Evolutionary conservation across 768 basidiomycete species (phyloP).

Genomic region (Chalciporus piperatus): DNA sequence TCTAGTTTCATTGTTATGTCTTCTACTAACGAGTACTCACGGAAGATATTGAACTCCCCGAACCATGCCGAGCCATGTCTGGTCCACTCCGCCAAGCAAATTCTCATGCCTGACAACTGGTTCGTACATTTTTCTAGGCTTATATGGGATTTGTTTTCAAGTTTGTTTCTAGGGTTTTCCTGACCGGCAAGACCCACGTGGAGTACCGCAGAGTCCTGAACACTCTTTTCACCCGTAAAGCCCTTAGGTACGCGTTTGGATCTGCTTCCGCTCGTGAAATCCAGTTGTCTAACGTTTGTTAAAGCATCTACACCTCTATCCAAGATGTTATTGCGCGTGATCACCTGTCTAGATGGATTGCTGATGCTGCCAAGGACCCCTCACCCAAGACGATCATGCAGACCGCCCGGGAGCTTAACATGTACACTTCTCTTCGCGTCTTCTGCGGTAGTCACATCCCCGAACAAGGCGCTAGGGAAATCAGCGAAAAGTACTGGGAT

Average conservation of each 20-base stretch:
- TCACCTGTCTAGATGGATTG: conserved; percentile 74
- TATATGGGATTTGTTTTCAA: not conserved
- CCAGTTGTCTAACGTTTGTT: conserved; percentile 1
- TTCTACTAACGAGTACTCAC: conserved; percentile 86
- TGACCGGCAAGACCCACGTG: conserved; percentile 89
- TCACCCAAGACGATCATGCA: conserved; percentile 72
- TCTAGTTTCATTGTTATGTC: conserved; percentile 98
- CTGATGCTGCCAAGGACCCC: conserved; percentile 45
- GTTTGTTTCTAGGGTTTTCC: conserved; percentile 77
- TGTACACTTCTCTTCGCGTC: conserved; percentile 94
- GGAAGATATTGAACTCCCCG: conserved; percentile 96
- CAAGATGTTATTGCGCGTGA: conserved; percentile 82
- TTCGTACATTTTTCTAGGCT: conserved; percentile 30
- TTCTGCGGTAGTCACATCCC: conserved; percentile 93
- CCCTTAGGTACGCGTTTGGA: conserved; percentile 63
- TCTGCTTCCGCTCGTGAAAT: not conserved
- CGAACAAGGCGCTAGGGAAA: conserved; percentile 71
- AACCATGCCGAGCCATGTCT: conserved; percentile 91
- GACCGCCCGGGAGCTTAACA: conserved; percentile 90
- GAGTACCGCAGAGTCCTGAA: conserved; percentile 93
- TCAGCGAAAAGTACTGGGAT: conserved; percentile 92
- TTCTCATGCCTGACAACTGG: conserved; percentile 89
- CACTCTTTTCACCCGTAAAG: conserved; percentile 89
- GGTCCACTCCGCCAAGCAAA: conserved; percentile 84
- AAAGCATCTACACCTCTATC: conserved; percentile 76